Base-by-base conservation (phyloP, 306 rosid genomes). In the Sicyos baderoa region DNA sequence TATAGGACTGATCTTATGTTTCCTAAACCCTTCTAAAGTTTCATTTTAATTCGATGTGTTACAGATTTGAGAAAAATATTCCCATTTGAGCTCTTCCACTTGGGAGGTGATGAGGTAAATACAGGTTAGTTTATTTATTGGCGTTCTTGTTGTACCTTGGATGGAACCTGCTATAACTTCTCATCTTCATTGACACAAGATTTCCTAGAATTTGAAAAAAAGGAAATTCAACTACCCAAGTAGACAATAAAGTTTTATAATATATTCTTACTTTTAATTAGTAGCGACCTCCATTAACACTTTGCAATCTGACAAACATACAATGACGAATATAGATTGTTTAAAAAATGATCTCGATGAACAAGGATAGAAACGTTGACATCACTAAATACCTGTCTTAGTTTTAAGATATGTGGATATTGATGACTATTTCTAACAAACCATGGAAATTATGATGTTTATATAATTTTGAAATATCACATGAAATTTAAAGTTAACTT, bases 61-160 rank as follows among this genome's bases (percentile, higher is more conserved):
- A 64, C 89, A 93, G 99, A 90, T 84, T 72, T 93, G 88, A 88
- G 99, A 82, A 86, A 82, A 72, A 85, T 90, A 69, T 94, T 94
- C 83, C 97, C 96, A 56, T 94, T 94, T 35, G 97, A 90, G 86
- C 89, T 94, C 54, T 88, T 94, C 84, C 99, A 94, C 87, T 83
- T 94, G 87, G 99, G 99, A 42, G 99, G 99, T 62, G 99, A 94
- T 82, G 99, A 94, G 74, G 99, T 94, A 75, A 71, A 94, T 84
- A 90, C 99, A 80, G 80, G 99, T 93, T 58, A 78, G 97, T 83
- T 64, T 54, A 75, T 27, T 53, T 55, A 47, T 42, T 40, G 52
- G 52, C 32, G 18, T 42, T 9, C 50, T 42, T 42, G 29, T 42
- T 63, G 69, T 62, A 17, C 69, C 29, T 19, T 63, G 16, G 69